Conservation (phyloP, 108 stramenopile species). For the Fragilaria radians region DNA sequence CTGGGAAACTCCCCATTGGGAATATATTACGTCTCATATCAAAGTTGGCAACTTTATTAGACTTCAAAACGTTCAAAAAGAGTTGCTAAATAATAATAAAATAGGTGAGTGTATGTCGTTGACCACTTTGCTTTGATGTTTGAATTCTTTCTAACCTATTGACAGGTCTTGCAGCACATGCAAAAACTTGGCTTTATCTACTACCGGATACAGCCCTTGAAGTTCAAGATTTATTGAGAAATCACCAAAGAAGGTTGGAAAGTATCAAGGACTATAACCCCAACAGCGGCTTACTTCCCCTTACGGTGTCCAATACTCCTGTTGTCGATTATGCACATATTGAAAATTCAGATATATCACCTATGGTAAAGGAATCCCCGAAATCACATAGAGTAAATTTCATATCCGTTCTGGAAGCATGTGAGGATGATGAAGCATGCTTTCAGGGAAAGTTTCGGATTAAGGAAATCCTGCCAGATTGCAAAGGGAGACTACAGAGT, state of each 20-base stretch:
- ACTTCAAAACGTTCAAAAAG: constrained; percentile 58
- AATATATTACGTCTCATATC: constrained; percentile 37
- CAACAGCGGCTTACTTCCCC: constrained; percentile 40
- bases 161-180: constrained; percentile 35
- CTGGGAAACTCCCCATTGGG: constrained; percentile 78
- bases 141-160: neutral
- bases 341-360: too few species aligned
- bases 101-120: constrained; percentile 20
- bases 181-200: constrained; percentile 52
- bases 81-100: constrained; percentile 12
- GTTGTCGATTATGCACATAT: neutral
- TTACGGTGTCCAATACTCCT: neutral
- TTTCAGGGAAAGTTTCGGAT: neutral
- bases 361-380: too few species aligned
- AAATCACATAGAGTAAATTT: too few species aligned
- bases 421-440: neutral
- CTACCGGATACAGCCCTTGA: constrained; percentile 60
- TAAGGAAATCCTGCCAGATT: neutral
- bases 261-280: constrained; percentile 42
- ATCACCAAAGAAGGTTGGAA: constrained; percentile 41
- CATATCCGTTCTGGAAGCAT: neutral
- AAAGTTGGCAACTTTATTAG: constrained; percentile 63
- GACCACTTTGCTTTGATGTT: neutral
- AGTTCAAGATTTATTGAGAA: constrained; percentile 37
- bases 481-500: neutral